phyloP scores from a whole-genome alignment of 257 asterid species.

The Paraleonurus japonicus region DNA sequence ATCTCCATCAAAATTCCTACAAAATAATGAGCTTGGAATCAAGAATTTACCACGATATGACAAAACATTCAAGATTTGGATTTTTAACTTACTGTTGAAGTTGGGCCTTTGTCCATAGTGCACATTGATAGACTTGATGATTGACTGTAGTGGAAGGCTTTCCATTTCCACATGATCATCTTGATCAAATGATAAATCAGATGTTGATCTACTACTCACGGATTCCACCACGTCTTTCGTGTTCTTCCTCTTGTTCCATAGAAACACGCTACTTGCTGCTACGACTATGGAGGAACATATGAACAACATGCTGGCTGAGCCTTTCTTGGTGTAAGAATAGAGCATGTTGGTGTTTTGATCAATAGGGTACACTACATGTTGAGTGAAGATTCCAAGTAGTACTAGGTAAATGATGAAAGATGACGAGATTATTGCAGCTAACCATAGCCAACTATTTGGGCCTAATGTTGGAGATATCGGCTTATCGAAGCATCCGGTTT shows the following conservation, averaged over 20 bases:
- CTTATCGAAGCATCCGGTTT: constrained; percentile 56
- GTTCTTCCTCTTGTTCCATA: constrained; percentile 86
- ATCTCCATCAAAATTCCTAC: constrained; percentile 59
- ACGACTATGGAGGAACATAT: constrained; percentile 54
- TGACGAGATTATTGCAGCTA: constrained; percentile 78
- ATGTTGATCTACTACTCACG: constrained; percentile 11
- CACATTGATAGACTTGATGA: constrained; percentile 50
- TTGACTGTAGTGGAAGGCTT: constrained; percentile 67
- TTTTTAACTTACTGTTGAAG: constrained; percentile 57
- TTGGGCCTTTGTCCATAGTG: constrained; percentile 83
- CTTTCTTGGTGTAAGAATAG: constrained; percentile 63
- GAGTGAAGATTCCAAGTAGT: constrained; percentile 60
- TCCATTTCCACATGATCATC: constrained; percentile 67
- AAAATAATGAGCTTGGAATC: background rate
- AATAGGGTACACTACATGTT: constrained; percentile 68
- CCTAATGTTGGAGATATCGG: constrained; percentile 72
- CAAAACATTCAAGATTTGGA: background rate
- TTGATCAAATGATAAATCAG: constrained; percentile 27
- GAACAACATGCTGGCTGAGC: constrained; percentile 55
- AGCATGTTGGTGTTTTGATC: constrained; percentile 60
- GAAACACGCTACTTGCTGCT: constrained; percentile 56
- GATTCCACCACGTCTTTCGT: constrained; percentile 55
- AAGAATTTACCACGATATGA: background rate
- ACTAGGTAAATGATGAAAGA: constrained; percentile 68
- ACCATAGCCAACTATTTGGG: constrained; percentile 87